Evolutionary conservation across 371 early-diverging fungal species (phyloP).

Genomic region (Funneliformis caledonium): DNA sequence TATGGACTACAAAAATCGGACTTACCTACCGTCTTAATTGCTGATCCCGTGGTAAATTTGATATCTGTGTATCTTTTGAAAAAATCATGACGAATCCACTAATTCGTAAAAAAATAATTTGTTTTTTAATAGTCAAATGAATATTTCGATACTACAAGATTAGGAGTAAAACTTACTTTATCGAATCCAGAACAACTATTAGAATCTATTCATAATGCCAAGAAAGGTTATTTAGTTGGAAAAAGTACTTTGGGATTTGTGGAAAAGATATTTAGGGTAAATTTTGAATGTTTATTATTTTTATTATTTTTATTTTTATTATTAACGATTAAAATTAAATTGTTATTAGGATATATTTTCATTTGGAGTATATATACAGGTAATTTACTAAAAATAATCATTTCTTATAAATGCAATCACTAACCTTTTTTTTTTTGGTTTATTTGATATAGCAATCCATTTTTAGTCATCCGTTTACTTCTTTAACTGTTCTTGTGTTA

Average conservation of each 20-base stretch:
- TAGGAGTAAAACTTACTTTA: conserved; percentile 5
- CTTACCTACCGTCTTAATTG: conserved; percentile 63
- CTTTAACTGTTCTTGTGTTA: neutral
- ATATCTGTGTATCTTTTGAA: neutral
- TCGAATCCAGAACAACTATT: neutral
- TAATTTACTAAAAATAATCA: neutral
- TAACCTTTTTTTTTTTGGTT: neutral
- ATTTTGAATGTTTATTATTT: neutral
- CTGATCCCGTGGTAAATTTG: conserved; percentile 52
- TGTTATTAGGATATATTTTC: conserved; percentile 15
- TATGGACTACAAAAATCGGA: conserved; percentile 56
- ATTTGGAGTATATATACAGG: neutral
- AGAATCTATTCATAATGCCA: conserved; percentile 33
- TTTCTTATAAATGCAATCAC: neutral
- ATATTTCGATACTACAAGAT: conserved; percentile 34
- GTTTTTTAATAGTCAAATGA: conserved; percentile 18
- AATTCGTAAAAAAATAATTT: neutral
- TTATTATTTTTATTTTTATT: neutral
- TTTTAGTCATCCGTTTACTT: neutral
- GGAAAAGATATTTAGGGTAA: conserved; percentile 26
- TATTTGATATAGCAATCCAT: neutral
- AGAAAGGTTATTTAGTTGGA: conserved; percentile 3
- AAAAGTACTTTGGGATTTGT: conserved; percentile 33
- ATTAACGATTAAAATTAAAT: neutral
- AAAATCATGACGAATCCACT: neutral